These are phyloP conservation scores for Cercospora beticola DNA, from an alignment of 2,329 filamentous ascomycete species.

Conservation along the genomic window DNA sequence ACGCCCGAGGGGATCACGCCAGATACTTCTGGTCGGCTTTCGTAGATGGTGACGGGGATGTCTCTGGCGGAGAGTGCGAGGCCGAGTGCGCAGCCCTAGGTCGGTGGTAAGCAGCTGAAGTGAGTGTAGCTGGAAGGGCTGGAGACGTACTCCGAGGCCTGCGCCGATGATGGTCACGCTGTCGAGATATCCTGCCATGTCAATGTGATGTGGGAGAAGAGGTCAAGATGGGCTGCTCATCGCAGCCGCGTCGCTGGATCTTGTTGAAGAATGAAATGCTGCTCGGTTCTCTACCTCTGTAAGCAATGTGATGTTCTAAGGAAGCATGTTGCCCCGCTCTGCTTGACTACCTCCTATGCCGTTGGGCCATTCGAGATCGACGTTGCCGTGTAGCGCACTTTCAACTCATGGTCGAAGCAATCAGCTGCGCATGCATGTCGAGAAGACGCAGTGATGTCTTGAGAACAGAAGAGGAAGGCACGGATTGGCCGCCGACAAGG, in stretches of 20 bases:
- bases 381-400: background rate
- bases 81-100: conserved; percentile 30
- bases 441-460: background rate
- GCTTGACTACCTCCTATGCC: no score
- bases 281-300: background rate
- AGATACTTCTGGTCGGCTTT: conserved; percentile 20
- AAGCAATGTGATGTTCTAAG: background rate
- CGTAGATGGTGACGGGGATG: conserved; percentile 28
- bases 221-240: background rate
- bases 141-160: conserved; percentile 21
- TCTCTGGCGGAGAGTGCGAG: conserved; percentile 24
- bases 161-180: conserved; percentile 25
- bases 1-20: conserved; percentile 36
- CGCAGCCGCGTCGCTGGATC: background rate
- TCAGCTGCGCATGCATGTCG: background rate
- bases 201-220: background rate
- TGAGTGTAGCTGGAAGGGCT: background rate
- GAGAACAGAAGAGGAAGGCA: background rate
- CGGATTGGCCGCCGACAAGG: background rate
- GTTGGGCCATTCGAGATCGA: background rate
- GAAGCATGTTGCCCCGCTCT: background rate
- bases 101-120: background rate
- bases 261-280: background rate
- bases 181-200: conserved; percentile 19
- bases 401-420: background rate